Evolutionary conservation across 2,329 filamentous ascomycete species (phyloP), one percentile per base, ranked within the genome.

Genomic region (Coniochaeta sp.): DNA sequence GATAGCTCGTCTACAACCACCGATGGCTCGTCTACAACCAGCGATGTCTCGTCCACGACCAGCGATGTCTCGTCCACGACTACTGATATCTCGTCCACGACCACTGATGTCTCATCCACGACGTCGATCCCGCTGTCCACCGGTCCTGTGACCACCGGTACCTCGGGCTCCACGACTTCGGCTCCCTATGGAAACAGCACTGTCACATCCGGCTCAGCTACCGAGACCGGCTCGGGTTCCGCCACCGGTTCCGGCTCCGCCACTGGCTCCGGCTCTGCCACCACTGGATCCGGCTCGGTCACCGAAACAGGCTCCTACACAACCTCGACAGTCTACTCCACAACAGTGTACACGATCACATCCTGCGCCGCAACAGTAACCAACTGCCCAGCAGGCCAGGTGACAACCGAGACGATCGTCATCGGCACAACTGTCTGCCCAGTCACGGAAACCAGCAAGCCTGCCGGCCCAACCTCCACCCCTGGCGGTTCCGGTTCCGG

Each of bases 391-490:
- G 62, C 61, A 24, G 43, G 59, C 19, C 63, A 64, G 17, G 66
- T 72, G 38, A 68, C 68, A 4, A 72, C 68, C 28, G 63, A 70
- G 22, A 66, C 62, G n/a, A 66, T 72, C 50, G 61, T 65, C 50
- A 58, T 71, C 56, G 70, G 68, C 31, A 73, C 70, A 4, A 73
- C 72, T 16, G 65, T 72, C 50, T 71, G 64, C 64, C 71, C 72
- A n/a, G 64, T 71, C 19, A 58, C 62, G 22, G 33, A 31, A 43
- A 62, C 60, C 6, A 58, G 19, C 54, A 34, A 57, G 54, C 31
- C 54, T 22, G 28, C 54, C 54, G 50, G 50, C 50, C 50, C 50
- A 3, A 55, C 50, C 24, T 36, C 44, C 8, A 26, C 34, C 40
- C 47, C 50, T 11, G 44, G 8, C 26, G 44, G 44, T 28, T 52